A percentile compares a stretch with the other conserved stretches of the same genome.
Evolutionary conservation across 768 basidiomycete species (phyloP).

Genomic region (Boletus barrowsii): DNA sequence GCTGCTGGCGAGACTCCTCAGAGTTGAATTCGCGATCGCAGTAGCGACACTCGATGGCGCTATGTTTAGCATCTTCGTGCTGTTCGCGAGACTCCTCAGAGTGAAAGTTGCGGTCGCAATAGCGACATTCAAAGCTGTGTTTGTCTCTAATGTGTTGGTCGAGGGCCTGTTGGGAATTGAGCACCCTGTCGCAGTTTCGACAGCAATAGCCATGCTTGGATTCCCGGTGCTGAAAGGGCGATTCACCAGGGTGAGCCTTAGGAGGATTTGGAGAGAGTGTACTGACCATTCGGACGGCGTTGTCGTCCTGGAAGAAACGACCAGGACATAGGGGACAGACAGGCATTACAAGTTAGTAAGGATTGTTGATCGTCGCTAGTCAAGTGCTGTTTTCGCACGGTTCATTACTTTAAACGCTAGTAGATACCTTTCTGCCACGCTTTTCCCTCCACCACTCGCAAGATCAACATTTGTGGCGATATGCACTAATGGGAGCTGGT

Average conservation of each 20-base stretch:
- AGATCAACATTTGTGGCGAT: constrained; percentile 15
- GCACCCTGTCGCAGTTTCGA: constrained; percentile 1
- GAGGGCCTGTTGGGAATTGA: constrained; percentile 9
- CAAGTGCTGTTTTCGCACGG: constrained; percentile 11
- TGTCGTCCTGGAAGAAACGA: constrained; percentile 14
- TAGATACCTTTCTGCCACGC: constrained; percentile 7
- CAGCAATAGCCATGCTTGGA: constrained; percentile 13
- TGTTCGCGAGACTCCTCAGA: background rate
- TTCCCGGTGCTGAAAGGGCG: constrained; percentile 9
- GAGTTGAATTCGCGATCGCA: constrained; percentile 1
- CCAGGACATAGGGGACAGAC: constrained; percentile 16
- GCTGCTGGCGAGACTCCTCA: constrained; percentile 2
- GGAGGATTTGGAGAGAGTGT: background rate
- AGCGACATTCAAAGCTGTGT: constrained; percentile 15
- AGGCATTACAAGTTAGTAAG: constrained; percentile 11
- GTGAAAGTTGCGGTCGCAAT: constrained; percentile 5
- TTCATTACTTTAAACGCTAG: background rate
- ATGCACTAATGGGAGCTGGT: constrained; percentile 3
- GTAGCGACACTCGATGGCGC: background rate
- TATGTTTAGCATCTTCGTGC: background rate
- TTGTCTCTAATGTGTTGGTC: constrained; percentile 14
- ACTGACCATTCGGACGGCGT: constrained; percentile 16
- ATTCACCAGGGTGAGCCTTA: background rate
- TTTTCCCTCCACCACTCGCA: constrained; percentile 9
- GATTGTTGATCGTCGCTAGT: background rate